Conservation (phyloP, 495 filamentous ascomycete genomes). For the Xylona heveae region DNA sequence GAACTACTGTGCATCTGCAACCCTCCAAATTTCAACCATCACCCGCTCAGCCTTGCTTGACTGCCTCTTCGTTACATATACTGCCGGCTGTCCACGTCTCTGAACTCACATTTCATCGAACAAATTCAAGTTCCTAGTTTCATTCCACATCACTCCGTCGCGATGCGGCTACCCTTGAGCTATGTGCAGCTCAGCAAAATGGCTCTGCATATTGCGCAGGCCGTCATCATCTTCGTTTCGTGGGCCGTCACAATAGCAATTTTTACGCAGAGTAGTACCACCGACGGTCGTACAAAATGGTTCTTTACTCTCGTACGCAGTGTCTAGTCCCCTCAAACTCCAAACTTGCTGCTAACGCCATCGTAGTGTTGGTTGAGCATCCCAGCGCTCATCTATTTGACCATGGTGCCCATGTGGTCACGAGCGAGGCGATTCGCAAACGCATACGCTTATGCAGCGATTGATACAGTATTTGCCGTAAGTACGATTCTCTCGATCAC, state of each 20-base stretch:
- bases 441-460: constrained; percentile 54
- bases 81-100: no score
- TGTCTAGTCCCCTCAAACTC: neutral
- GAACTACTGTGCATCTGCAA: no score
- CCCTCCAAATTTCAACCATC: no score
- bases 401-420: constrained; percentile 66
- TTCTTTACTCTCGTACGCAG: constrained; percentile 55
- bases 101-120: no score
- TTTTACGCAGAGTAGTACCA: constrained; percentile 37
- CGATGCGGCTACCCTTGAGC: neutral
- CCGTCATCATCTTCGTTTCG: constrained; percentile 42
- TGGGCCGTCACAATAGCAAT: constrained; percentile 57
- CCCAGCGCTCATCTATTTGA: constrained; percentile 64
- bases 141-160: no score
- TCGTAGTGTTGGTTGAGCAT: constrained; percentile 64
- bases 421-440: constrained; percentile 60
- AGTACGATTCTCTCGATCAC: neutral
- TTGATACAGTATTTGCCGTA: constrained; percentile 47
- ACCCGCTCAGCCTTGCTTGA: no score
- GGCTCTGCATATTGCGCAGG: constrained; percentile 36
- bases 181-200: constrained; percentile 33
- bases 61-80: no score
- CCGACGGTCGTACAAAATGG: constrained; percentile 50
- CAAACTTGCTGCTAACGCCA: constrained; percentile 1
- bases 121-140: no score